Conservation (phyloP, 495 filamentous ascomycete species). For the Aspergillus avenaceus region DNA sequence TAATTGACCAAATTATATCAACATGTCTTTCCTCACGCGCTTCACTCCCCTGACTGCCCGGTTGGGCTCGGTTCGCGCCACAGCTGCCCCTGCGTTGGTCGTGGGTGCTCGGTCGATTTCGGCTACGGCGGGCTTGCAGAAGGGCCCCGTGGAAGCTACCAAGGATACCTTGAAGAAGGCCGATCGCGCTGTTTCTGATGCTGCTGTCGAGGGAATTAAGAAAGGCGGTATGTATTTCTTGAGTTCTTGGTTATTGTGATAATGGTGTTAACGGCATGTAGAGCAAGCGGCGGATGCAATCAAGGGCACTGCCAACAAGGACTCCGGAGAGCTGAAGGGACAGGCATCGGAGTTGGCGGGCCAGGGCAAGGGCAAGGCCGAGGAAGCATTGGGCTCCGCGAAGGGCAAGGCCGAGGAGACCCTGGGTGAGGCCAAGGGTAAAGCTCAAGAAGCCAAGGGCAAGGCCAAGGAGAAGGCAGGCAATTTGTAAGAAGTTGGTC, state of each 20-base stretch:
- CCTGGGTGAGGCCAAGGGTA: conserved; percentile 36
- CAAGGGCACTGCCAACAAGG: conserved; percentile 35
- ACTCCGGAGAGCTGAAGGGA: conserved; percentile 31
- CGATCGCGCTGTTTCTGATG: conserved; percentile 50
- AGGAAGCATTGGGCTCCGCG: conserved; percentile 36
- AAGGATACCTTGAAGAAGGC: conserved; percentile 56
- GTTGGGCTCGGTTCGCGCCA: conserved; percentile 18
- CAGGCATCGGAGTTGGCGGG: conserved; percentile 36
- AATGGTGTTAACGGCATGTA: conserved; percentile 16
- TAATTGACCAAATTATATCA: conserved; percentile 1
- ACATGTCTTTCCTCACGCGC: conserved; percentile 25
- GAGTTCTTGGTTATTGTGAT: not conserved
- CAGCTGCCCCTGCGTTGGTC: conserved; percentile 10
- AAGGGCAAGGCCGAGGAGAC: conserved; percentile 41
- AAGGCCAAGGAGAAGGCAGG: conserved; percentile 8
- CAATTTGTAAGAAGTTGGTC: not conserved
- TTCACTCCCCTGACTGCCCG: conserved; percentile 14
- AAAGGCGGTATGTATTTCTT: conserved; percentile 44
- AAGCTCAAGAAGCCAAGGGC: conserved; percentile 35
- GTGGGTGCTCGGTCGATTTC: conserved; percentile 26
- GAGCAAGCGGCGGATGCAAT: conserved; percentile 42
- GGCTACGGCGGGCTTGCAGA: conserved; percentile 23
- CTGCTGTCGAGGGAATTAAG: conserved; percentile 58
- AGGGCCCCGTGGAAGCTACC: conserved; percentile 42
- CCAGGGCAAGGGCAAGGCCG: conserved; percentile 38